Conservation (phyloP, 1,284 basidiomycete species). For the Takashimella tepidaria region DNA sequence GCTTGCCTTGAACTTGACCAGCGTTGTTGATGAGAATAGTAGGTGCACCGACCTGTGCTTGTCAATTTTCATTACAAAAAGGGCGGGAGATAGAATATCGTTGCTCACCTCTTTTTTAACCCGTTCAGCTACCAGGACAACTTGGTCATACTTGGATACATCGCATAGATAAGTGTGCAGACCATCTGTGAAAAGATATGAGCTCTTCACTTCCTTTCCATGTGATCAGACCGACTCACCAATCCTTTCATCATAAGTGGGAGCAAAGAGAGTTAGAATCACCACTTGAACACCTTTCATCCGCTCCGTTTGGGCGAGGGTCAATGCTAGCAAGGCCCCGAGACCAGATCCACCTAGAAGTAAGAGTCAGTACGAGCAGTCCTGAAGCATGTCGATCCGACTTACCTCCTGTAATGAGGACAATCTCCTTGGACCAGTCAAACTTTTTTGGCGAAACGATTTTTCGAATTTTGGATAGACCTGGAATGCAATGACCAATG, state of each 20-base stretch:
- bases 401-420: constrained; percentile 82
- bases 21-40: constrained; percentile 94
- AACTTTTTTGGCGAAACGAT: background rate
- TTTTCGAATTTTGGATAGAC: background rate
- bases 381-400: background rate
- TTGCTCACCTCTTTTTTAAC: constrained; percentile 65
- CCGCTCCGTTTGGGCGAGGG: constrained; percentile 53
- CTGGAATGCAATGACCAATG: too few species aligned
- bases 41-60: constrained; percentile 69
- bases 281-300: constrained; percentile 74
- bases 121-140: constrained; percentile 63
- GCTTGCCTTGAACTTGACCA: constrained; percentile 86
- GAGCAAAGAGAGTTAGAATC: constrained; percentile 71
- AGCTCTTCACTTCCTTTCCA: too few species aligned
- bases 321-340: constrained; percentile 77
- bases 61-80: background rate
- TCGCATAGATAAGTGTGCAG: constrained; percentile 67
- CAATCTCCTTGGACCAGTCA: constrained; percentile 73
- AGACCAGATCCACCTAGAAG: constrained; percentile 74
- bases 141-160: constrained; percentile 77
- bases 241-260: constrained; percentile 62
- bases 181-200: too few species aligned
- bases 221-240: too few species aligned
- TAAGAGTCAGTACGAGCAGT: constrained; percentile 3
- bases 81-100: background rate